Evolutionary conservation across 495 filamentous ascomycete species (phyloP).

Genomic region (Daldinia concentrica): DNA sequence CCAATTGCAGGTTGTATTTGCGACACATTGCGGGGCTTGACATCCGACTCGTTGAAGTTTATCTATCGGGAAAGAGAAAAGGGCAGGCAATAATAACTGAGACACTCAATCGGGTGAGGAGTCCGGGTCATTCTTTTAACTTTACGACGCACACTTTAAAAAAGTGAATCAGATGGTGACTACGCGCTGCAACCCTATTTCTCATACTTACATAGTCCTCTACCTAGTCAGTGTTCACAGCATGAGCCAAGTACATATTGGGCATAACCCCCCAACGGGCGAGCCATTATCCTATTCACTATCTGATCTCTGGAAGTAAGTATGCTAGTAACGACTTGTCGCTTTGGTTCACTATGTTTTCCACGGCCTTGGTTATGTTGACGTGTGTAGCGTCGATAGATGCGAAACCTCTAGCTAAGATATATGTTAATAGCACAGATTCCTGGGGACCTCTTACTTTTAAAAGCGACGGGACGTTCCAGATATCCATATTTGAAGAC

Average conservation of each 20-base stretch:
- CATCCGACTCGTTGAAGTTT: conserved; percentile 30
- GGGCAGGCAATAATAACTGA: background rate
- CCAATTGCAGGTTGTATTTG: conserved; percentile 16
- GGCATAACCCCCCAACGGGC: conserved; percentile 20
- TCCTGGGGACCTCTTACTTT: conserved; percentile 51
- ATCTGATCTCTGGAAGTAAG: conserved; percentile 19
- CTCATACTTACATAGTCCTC: background rate
- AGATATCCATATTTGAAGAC: conserved; percentile 70
- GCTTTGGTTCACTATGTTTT: conserved; percentile 14
- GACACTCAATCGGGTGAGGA: conserved; percentile 7
- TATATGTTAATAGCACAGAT: conserved; percentile 18
- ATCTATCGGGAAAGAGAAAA: conserved; percentile 3
- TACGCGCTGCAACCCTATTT: conserved; percentile 29
- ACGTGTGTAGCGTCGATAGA: conserved; percentile 12
- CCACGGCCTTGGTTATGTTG: conserved; percentile 2
- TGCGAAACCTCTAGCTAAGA: conserved; percentile 29
- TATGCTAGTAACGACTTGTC: conserved; percentile 6
- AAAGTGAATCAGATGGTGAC: conserved; percentile 20
- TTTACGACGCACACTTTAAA: conserved; percentile 10
- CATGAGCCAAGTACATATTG: conserved; percentile 47
- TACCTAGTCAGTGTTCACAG: background rate
- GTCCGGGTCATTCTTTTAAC: background rate
- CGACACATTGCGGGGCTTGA: conserved; percentile 32
- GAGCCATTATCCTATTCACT: conserved; percentile 4
- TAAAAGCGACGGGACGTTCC: conserved; percentile 52